Evolutionary conservation across 2,329 filamentous ascomycete genomes (phyloP).

Genomic region (Fusarium keratoplasticum): DNA sequence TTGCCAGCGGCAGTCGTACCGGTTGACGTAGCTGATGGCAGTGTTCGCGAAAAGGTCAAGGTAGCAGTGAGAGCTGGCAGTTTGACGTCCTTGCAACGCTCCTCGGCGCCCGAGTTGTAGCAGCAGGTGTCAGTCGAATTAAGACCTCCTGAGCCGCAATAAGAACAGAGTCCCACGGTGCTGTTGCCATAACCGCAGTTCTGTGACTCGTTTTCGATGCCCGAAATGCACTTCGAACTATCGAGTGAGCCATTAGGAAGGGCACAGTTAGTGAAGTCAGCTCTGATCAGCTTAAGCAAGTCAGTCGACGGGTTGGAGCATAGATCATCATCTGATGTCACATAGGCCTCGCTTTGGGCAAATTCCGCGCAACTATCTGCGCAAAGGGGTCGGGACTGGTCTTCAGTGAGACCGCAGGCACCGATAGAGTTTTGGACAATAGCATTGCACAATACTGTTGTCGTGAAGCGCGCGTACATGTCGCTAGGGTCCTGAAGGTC

Average conservation of each 20-base stretch:
- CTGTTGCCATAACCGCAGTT: slow-evolving; percentile 87
- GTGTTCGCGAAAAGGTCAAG: slow-evolving; percentile 67
- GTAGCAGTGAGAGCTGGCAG: slow-evolving; percentile 81
- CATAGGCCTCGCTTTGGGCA: slow-evolving; percentile 88
- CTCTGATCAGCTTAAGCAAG: slow-evolving; percentile 81
- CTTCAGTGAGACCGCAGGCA: slow-evolving; percentile 73
- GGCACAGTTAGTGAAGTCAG: slow-evolving; percentile 92
- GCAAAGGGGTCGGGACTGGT: slow-evolving; percentile 80
- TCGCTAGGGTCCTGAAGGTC: slow-evolving; percentile 82
- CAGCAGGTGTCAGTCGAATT: slow-evolving; percentile 98
- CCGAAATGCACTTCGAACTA: slow-evolving; percentile 77
- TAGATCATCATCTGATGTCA: slow-evolving; percentile 78
- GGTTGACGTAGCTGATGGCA: slow-evolving; percentile 51
- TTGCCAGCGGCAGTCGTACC: slow-evolving; percentile 28
- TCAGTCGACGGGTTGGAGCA: slow-evolving; percentile 76
- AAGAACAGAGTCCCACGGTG: slow-evolving; percentile 83
- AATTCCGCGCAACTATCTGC: slow-evolving; percentile 89
- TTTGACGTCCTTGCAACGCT: slow-evolving; percentile 78
- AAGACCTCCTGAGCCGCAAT: slow-evolving; percentile 83
- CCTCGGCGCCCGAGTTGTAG: slow-evolving; percentile 80
- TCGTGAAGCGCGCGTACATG: slow-evolving; percentile 94
- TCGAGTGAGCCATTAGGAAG: slow-evolving; percentile 84
- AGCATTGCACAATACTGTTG: slow-evolving; percentile 90
- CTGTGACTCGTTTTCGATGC: slow-evolving; percentile 80
- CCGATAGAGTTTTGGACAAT: slow-evolving; percentile 89